Conservation (phyloP, 139 green algal species). For the Edaphochlamys debaryana region DNA sequence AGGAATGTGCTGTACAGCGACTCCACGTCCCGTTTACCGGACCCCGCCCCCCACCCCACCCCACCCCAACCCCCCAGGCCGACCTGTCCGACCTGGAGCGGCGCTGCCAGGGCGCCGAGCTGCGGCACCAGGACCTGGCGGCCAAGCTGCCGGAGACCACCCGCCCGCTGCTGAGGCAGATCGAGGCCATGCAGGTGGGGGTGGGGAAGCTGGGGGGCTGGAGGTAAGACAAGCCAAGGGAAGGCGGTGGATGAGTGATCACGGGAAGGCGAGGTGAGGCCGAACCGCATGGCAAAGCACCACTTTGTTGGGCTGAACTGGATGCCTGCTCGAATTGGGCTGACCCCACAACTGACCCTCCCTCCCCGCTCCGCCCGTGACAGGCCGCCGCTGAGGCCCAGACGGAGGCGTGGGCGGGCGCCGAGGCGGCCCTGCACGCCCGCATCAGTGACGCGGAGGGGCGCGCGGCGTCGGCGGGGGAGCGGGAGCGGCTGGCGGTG, state of each 20-base stretch:
- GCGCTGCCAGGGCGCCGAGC: constrained; percentile 82
- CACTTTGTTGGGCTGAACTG: no score
- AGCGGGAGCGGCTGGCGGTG: constrained; percentile 51
- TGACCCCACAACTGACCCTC: no score
- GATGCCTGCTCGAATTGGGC: no score
- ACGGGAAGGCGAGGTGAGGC: no score
- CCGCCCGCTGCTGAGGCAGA: constrained; percentile 90
- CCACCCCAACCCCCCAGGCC: constrained; percentile 5
- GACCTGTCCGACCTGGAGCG: constrained; percentile 78
- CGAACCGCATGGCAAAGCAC: no score
- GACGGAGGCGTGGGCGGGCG: constrained; percentile 70
- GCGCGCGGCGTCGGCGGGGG: constrained; percentile 56
- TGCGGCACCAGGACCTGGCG: constrained; percentile 88
- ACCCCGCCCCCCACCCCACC: no score
- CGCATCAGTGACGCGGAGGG: constrained; percentile 67
- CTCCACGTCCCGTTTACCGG: no score
- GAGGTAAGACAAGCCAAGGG: no score
- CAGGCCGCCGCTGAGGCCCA: constrained; percentile 61
- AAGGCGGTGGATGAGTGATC: no score
- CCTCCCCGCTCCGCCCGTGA: no score
- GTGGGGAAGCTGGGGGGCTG: no score
- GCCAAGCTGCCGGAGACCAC: constrained; percentile 90
- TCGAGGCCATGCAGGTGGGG: constrained; percentile 92
- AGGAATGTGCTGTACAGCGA: no score
- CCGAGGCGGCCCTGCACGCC: constrained; percentile 72